A percentile compares a stretch with the other conserved stretches of the same genome.
These are phyloP conservation scores for Fusarium mundagurra DNA, from an alignment of 2,329 filamentous ascomycete species.

Conservation along the genomic window DNA sequence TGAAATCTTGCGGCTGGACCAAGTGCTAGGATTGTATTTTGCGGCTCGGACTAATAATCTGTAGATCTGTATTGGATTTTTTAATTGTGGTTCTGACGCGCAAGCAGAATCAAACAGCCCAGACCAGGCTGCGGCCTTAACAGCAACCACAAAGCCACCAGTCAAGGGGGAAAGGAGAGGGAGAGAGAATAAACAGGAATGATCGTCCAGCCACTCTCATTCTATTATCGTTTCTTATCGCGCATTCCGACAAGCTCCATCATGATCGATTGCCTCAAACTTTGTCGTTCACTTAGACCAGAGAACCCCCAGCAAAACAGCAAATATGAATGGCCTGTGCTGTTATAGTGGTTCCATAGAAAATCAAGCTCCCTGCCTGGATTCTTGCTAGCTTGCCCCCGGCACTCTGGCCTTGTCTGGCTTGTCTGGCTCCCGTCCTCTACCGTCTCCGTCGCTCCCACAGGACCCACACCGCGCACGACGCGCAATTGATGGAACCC, in stretches of 20 bases:
- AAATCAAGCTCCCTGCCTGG: not conserved
- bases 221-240: not conserved
- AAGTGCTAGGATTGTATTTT: slow-evolving; percentile 13
- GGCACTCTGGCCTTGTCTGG: not conserved
- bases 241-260: not conserved
- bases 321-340: not conserved
- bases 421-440: slow-evolving; percentile 13
- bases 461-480: not conserved
- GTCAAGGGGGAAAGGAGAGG: not conserved
- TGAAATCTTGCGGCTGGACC: not conserved
- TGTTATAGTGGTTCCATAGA: slow-evolving; percentile 2
- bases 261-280: slow-evolving; percentile 3
- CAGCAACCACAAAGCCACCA: not conserved
- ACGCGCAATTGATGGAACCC: slow-evolving; percentile 23
- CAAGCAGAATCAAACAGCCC: slow-evolving; percentile 28
- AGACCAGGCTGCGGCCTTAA: slow-evolving; percentile 16
- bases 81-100: slow-evolving; percentile 28
- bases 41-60: slow-evolving; percentile 26
- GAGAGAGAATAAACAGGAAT: not conserved
- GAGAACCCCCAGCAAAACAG: not conserved
- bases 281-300: not conserved
- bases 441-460: not conserved
- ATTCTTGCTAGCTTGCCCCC: not conserved
- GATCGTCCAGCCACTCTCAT: not conserved
- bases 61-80: slow-evolving; percentile 26